Evolutionary conservation across 495 filamentous ascomycete genomes (phyloP).

Genomic region (Aspergillus sparsus): DNA sequence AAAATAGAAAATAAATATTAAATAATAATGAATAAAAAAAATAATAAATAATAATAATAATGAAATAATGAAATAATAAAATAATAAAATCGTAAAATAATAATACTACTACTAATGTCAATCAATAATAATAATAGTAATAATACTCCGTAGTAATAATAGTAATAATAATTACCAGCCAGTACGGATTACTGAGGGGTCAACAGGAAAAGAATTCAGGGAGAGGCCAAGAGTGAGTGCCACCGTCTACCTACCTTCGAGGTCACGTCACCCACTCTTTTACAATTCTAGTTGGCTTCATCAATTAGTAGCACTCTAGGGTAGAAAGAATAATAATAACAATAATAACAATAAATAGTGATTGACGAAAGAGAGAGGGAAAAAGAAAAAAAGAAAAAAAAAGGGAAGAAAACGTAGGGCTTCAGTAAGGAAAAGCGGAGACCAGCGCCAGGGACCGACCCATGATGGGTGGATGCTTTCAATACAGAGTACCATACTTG

Average conservation of each 20-base stretch:
- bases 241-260: neutral
- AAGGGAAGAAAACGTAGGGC: constrained; percentile 22
- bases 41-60: constrained; percentile 27
- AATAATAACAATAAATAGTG: constrained; percentile 6
- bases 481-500: constrained; percentile 14
- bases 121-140: constrained; percentile 20
- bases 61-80: constrained; percentile 17
- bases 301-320: constrained; percentile 9
- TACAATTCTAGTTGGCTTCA: constrained; percentile 6
- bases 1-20: constrained; percentile 10
- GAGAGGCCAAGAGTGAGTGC: constrained; percentile 17
- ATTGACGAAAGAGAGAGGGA: constrained; percentile 11
- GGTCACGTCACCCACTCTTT: constrained; percentile 5
- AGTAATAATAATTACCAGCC: constrained; percentile 15
- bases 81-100: constrained; percentile 18
- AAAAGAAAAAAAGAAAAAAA: constrained; percentile 19
- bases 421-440: constrained; percentile 27
- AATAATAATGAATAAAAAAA: constrained; percentile 14
- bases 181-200: constrained; percentile 16
- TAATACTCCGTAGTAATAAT: constrained; percentile 11
- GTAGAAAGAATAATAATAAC: neutral
- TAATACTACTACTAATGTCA: constrained; percentile 18
- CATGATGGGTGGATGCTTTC: constrained; percentile 1
- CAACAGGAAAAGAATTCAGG: constrained; percentile 28
- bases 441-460: constrained; percentile 28